Evolutionary conservation across 495 filamentous ascomycete genomes (phyloP).

Genomic region (Aspergillus diversus): DNA sequence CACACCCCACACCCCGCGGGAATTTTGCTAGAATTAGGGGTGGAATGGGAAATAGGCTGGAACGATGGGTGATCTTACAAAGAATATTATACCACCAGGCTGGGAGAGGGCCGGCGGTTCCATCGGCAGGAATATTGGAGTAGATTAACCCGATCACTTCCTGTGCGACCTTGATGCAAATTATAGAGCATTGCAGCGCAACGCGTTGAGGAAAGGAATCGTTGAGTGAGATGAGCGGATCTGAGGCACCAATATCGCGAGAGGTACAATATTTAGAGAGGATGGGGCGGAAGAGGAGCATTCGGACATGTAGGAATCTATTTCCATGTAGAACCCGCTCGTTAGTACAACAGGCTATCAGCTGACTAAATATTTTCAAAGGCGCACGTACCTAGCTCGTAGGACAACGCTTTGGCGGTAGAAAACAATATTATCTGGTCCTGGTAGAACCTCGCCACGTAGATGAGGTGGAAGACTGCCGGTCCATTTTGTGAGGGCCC

Average conservation of each 20-base stretch:
- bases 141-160: constrained; percentile 42
- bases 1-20: no score
- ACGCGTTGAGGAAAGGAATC: constrained; percentile 43
- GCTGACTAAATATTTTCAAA: no score
- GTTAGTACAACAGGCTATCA: no score
- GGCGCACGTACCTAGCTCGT: constrained; percentile 32
- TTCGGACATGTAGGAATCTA: constrained; percentile 41
- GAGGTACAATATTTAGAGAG: constrained; percentile 42
- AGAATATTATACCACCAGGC: constrained; percentile 50
- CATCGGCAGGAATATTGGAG: constrained; percentile 37
- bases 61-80: constrained; percentile 25
- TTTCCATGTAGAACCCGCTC: background rate
- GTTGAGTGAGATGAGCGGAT: constrained; percentile 31
- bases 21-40: no score
- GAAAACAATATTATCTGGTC: constrained; percentile 29
- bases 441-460: constrained; percentile 12
- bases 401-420: constrained; percentile 40
- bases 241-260: constrained; percentile 27
- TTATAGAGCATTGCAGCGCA: constrained; percentile 41
- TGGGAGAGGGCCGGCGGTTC: constrained; percentile 39
- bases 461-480: constrained; percentile 36
- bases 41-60: background rate
- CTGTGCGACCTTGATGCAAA: constrained; percentile 43
- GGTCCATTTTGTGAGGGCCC: constrained; percentile 38
- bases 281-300: constrained; percentile 42